Percentiles rank a stretch among this genome's conserved stretches.
Evolutionary conservation across 352 stramenopile genomes (phyloP).

Genomic region (Saprolegnia diclina): DNA sequence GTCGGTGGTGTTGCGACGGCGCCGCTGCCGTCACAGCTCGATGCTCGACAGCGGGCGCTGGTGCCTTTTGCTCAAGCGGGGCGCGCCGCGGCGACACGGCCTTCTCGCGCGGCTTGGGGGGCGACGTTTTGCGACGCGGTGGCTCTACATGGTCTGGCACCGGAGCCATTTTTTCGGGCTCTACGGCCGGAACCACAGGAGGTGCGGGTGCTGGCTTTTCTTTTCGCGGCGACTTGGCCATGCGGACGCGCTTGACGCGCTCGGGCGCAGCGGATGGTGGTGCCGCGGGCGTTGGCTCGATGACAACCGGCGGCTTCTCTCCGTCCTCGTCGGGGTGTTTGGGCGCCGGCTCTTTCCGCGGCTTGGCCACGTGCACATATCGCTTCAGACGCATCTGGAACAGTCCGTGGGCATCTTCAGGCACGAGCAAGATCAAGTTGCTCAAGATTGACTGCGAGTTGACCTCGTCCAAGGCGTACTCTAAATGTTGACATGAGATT

Average conservation of each 20-base stretch:
- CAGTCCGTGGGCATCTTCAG: neutral
- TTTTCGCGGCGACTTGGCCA: neutral
- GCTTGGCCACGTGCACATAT: neutral
- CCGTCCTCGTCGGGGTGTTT: neutral
- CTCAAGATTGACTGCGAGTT: neutral
- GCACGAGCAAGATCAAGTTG: conserved; percentile 6
- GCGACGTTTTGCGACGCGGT: neutral
- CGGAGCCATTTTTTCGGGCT: neutral
- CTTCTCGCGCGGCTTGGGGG: neutral
- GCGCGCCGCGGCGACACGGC: neutral
- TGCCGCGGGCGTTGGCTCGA: neutral
- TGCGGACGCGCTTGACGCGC: neutral
- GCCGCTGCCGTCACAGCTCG: neutral
- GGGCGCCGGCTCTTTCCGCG: neutral
- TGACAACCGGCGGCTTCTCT: neutral
- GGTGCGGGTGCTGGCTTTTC: neutral
- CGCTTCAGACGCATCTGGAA: neutral
- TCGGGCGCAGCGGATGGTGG: neutral
- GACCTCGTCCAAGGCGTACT: neutral
- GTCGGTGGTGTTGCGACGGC: neutral
- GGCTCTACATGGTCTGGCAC: neutral
- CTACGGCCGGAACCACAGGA: neutral
- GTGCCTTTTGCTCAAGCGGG: neutral
- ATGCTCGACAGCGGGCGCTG: neutral
- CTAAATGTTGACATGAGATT: neutral